Evolutionary conservation across 805 yeast genomes (phyloP).

Genomic region (Limtongozyma cylindracea): DNA sequence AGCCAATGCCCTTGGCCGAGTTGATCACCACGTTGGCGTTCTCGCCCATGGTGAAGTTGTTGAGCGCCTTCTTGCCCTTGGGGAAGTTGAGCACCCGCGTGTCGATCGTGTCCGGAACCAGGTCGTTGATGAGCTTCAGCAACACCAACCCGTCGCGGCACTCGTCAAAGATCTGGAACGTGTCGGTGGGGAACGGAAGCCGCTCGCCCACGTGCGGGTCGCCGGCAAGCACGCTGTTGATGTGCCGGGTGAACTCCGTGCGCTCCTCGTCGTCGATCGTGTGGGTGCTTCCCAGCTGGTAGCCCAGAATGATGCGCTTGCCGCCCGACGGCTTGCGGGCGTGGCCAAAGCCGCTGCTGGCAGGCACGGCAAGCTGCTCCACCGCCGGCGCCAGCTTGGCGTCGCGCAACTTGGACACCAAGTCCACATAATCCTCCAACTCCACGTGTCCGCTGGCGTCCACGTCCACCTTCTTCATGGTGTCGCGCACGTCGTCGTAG

Average conservation of each 20-base stretch:
- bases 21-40: constrained; percentile 94
- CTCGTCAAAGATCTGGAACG: constrained; percentile 90
- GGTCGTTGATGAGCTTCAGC: constrained; percentile 85
- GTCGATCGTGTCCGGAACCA: constrained; percentile 96
- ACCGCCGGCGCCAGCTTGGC: constrained; percentile 3
- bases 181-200: constrained; percentile 79
- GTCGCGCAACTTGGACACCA: constrained; percentile 61
- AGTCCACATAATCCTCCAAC: constrained; percentile 74
- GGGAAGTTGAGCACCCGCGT: constrained; percentile 90
- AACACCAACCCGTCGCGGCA: constrained; percentile 86
- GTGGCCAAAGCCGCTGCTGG: constrained; percentile 7
- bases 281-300: constrained; percentile 82
- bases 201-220: constrained; percentile 67
- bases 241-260: constrained; percentile 86
- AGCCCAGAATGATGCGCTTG: constrained; percentile 63
- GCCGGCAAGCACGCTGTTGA: constrained; percentile 75
- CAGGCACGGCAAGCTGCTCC: constrained; percentile 3
- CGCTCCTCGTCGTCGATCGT: constrained; percentile 95
- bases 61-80: constrained; percentile 47
- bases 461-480: constrained; percentile 71
- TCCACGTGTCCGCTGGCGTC: constrained; percentile 97
- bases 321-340: constrained; percentile 21
- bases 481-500: constrained; percentile 85
- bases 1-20: constrained; percentile 97
- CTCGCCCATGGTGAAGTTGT: constrained; percentile 88